A percentile compares a stretch with the other conserved stretches of the same genome.
Evolutionary conservation across 2,329 filamentous ascomycete genomes (phyloP).

Genomic region (Hypoxylon rubiginosum): DNA sequence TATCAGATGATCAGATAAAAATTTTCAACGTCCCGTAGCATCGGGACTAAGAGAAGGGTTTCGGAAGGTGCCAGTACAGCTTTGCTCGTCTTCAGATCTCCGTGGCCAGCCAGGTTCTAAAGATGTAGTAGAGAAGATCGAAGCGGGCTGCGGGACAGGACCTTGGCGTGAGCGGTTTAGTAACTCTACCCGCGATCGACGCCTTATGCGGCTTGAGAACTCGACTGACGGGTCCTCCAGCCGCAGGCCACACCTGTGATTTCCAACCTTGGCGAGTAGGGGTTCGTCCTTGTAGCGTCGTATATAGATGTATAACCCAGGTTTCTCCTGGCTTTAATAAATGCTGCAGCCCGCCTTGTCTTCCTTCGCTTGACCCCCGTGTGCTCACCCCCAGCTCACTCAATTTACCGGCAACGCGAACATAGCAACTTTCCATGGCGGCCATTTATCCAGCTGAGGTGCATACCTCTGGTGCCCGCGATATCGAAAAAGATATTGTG

Average conservation of each 20-base stretch:
- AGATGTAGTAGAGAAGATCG: too few species aligned
- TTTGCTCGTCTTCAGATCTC: too few species aligned
- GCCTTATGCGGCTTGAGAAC: neutral
- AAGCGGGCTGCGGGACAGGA: neutral
- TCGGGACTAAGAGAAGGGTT: slow-evolving; percentile 1
- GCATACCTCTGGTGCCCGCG: slow-evolving; percentile 20
- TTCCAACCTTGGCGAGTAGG: neutral
- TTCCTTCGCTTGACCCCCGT: neutral
- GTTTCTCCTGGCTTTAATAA: neutral
- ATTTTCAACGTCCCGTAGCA: slow-evolving; percentile 23
- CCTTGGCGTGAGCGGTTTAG: too few species aligned
- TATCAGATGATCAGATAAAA: slow-evolving; percentile 48
- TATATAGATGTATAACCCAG: too few species aligned
- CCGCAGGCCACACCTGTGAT: neutral
- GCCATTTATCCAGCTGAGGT: slow-evolving; percentile 17
- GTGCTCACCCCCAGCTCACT: neutral
- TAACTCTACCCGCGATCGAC: too few species aligned
- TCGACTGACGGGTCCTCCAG: neutral
- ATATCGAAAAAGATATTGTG: slow-evolving; percentile 41
- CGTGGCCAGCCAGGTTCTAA: too few species aligned
- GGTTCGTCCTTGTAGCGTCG: too few species aligned
- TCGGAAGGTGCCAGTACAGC: slow-evolving; percentile 18
- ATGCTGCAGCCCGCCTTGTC: neutral
- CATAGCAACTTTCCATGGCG: slow-evolving; percentile 23
- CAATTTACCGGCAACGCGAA: neutral